Conservation (phyloP, 768 basidiomycete genomes). For the Cyclocybe cylindracea region DNA sequence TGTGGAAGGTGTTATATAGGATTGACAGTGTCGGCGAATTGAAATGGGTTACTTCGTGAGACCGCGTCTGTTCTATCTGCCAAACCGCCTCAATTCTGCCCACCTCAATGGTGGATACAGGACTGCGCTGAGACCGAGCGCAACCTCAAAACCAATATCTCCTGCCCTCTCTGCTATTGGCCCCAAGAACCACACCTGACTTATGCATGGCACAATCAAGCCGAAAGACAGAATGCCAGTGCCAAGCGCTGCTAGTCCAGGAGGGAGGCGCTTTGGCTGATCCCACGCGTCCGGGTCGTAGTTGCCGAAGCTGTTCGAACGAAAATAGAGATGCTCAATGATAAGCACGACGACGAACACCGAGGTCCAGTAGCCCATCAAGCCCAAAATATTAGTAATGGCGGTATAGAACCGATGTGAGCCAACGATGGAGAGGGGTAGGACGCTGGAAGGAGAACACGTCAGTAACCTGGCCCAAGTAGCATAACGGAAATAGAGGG, state of each 20-base stretch:
- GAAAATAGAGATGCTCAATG: constrained; percentile 70
- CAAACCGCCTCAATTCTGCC: constrained; percentile 39
- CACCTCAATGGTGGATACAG: constrained; percentile 60
- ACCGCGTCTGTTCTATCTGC: too few species aligned
- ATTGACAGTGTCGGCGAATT: too few species aligned
- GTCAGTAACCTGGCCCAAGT: too few species aligned
- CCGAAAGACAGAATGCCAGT: constrained; percentile 56
- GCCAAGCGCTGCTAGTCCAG: constrained; percentile 64
- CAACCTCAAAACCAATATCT: constrained; percentile 83
- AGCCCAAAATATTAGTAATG: constrained; percentile 73
- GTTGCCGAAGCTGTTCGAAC: constrained; percentile 45
- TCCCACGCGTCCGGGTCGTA: constrained; percentile 68
- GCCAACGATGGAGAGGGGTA: constrained; percentile 76
- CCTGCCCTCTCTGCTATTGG: constrained; percentile 70
- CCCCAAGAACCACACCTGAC: constrained; percentile 76
- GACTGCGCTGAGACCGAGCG: constrained; percentile 53
- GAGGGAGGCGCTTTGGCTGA: constrained; percentile 53
- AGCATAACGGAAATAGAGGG: too few species aligned
- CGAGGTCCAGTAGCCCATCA: constrained; percentile 71
- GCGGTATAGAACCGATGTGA: constrained; percentile 71
- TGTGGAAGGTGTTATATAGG: too few species aligned
- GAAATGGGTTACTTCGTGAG: too few species aligned
- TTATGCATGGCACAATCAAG: constrained; percentile 67
- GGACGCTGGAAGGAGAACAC: constrained; percentile 41
- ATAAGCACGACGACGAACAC: constrained; percentile 64